Conservation (phyloP, 2,329 filamentous ascomycete species). For the Orbilia javanica region DNA sequence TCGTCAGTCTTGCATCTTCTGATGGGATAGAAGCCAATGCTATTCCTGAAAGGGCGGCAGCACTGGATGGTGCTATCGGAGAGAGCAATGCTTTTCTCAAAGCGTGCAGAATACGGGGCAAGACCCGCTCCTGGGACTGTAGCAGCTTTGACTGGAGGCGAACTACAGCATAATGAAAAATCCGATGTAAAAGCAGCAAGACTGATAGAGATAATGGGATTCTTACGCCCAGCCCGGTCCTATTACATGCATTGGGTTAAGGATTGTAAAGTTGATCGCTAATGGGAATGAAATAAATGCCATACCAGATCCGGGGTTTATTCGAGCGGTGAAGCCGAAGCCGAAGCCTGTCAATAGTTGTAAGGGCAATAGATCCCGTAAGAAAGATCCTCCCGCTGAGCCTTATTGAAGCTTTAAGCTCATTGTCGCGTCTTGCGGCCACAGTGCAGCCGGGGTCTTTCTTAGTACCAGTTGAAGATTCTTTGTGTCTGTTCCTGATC, state of each 20-base stretch:
- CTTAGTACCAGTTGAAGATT: not conserved
- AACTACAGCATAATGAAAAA: conserved; percentile 7
- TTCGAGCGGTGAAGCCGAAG: not conserved
- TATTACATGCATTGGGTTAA: not conserved
- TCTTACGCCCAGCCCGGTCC: conserved; percentile 17
- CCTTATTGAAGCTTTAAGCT: conserved; percentile 31
- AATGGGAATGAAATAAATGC: not conserved
- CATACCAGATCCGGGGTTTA: conserved; percentile 10
- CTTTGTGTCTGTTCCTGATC: not conserved
- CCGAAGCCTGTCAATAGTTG: conserved; percentile 18
- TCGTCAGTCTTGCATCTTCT: conserved; percentile 26
- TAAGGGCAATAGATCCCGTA: conserved; percentile 12
- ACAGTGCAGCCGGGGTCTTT: not conserved
- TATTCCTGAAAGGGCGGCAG: conserved; percentile 36
- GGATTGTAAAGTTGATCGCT: not conserved
- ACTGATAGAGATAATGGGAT: conserved; percentile 39
- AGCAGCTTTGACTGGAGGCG: conserved; percentile 26
- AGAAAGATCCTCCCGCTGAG: conserved; percentile 32
- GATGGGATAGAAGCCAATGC: conserved; percentile 29
- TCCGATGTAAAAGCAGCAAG: conserved; percentile 34
- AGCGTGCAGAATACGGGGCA: not conserved
- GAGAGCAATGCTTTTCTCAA: conserved; percentile 25
- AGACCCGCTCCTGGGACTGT: not conserved
- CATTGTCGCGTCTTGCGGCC: not conserved
- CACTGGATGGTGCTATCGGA: conserved; percentile 20